Evolutionary conservation across 129 eudicot species (phyloP).

Genomic region (Flaveria robusta): DNA sequence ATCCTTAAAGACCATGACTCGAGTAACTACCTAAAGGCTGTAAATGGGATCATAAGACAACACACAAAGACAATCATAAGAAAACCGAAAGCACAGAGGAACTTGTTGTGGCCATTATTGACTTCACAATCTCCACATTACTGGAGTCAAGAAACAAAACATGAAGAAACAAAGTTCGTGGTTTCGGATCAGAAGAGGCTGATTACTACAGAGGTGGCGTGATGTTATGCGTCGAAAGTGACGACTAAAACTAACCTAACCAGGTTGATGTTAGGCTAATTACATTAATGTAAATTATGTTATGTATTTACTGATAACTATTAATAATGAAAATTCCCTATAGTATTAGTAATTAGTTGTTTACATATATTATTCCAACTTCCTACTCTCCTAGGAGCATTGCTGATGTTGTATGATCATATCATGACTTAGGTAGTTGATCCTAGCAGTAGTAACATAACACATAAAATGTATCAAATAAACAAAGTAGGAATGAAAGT

Average conservation of each 20-base stretch:
- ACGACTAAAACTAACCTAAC: conserved; percentile 10
- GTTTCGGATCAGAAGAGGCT: conserved; percentile 43
- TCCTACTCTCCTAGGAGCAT: not conserved
- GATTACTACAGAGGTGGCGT: conserved; percentile 46
- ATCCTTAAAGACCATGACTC: conserved; percentile 88
- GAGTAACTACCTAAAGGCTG: conserved; percentile 81
- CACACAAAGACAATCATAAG: conserved; percentile 42
- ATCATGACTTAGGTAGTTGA: no score
- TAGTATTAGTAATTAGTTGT: not conserved
- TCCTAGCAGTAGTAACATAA: no score
- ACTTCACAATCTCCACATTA: conserved; percentile 71
- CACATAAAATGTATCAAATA: no score
- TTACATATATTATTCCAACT: not conserved
- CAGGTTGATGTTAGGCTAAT: conserved; percentile 19
- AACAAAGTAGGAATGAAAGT: no score
- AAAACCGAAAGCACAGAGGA: conserved; percentile 47
- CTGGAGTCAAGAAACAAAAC: conserved; percentile 56
- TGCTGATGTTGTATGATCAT: not conserved
- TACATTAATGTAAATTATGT: conserved; percentile 30
- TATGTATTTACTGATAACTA: conserved; percentile 22
- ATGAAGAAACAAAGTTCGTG: conserved; percentile 29
- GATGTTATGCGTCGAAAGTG: conserved; percentile 18
- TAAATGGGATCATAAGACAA: conserved; percentile 66
- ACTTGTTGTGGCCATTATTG: conserved; percentile 65
- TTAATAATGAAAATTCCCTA: conserved; percentile 25